phyloP scores from a whole-genome alignment of 441 rosid species.

The Euphorbia corollata region DNA sequence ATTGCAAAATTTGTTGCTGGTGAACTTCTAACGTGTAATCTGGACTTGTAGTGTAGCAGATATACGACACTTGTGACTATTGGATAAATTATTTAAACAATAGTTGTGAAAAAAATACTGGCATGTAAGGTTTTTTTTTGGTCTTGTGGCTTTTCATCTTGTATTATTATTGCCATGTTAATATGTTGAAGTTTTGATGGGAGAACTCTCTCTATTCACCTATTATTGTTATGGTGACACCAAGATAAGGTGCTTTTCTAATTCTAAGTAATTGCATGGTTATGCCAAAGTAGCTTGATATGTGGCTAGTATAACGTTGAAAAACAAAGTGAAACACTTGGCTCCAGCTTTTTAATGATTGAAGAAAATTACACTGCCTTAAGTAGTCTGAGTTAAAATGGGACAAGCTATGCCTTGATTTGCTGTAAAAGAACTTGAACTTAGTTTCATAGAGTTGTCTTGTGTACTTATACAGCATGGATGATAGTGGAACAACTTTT shows the following conservation, averaged over 20 bases:
- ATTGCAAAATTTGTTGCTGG: neutral
- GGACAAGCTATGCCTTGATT: neutral
- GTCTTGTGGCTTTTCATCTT: neutral
- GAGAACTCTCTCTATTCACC: neutral
- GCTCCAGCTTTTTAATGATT: neutral
- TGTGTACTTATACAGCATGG: neutral
- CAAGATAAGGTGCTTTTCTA: neutral
- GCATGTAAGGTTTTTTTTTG: neutral
- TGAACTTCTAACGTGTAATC: neutral
- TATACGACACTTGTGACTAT: neutral
- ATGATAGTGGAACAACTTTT: neutral
- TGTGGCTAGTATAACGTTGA: neutral
- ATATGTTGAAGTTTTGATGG: neutral
- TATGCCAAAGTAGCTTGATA: neutral
- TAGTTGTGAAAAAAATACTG: neutral
- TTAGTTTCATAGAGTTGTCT: neutral
- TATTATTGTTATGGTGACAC: neutral
- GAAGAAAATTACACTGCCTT: neutral
- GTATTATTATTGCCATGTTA: neutral
- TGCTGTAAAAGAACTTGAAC: constrained; percentile 1
- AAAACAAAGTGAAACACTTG: neutral
- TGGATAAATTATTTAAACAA: neutral
- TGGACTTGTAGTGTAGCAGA: neutral
- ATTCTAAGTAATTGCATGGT: neutral
- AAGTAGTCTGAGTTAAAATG: neutral